These are phyloP conservation scores for Ophiobolus disseminans DNA, from an alignment of 2,329 filamentous ascomycete genomes.

Conservation along the genomic window DNA sequence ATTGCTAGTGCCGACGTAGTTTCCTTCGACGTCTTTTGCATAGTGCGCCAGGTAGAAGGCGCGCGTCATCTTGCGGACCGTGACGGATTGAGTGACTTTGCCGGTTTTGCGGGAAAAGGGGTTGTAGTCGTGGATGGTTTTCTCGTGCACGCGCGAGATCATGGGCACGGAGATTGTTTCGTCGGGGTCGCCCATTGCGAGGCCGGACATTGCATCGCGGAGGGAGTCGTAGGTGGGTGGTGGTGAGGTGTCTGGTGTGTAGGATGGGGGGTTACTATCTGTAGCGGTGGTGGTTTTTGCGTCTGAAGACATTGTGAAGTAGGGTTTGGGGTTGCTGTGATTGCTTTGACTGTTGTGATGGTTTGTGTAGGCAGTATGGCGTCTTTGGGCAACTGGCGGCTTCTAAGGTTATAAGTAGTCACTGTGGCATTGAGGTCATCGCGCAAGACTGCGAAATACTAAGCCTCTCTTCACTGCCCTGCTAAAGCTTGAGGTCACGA, in stretches of 20 bases:
- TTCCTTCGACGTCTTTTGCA: slow-evolving; percentile 37
- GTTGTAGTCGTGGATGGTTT: slow-evolving; percentile 18
- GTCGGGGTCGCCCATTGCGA: slow-evolving; percentile 8
- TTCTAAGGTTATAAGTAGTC: no score
- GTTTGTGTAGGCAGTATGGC: no score
- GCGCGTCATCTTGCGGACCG: slow-evolving; percentile 28
- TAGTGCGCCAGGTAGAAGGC: slow-evolving; percentile 35
- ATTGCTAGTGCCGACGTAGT: slow-evolving; percentile 33
- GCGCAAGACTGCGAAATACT: no score
- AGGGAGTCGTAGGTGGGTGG: slow-evolving; percentile 17
- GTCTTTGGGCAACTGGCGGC: no score
- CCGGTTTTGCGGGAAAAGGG: slow-evolving; percentile 19
- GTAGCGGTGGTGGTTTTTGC: not conserved
- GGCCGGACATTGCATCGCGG: slow-evolving; percentile 7
- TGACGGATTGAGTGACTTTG: slow-evolving; percentile 8
- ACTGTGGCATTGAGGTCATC: no score
- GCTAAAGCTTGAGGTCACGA: no score
- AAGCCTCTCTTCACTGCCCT: not conserved
- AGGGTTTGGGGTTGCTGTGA: not conserved
- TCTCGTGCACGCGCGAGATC: slow-evolving; percentile 11
- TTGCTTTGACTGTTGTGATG: not conserved
- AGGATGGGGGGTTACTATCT: no score
- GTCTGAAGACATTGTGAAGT: not conserved
- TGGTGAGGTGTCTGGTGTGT: slow-evolving; percentile 1
- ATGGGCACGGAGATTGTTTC: slow-evolving; percentile 24